Evolutionary conservation across 2,329 filamentous ascomycete genomes (phyloP).

Genomic region (Xylaria sp.): DNA sequence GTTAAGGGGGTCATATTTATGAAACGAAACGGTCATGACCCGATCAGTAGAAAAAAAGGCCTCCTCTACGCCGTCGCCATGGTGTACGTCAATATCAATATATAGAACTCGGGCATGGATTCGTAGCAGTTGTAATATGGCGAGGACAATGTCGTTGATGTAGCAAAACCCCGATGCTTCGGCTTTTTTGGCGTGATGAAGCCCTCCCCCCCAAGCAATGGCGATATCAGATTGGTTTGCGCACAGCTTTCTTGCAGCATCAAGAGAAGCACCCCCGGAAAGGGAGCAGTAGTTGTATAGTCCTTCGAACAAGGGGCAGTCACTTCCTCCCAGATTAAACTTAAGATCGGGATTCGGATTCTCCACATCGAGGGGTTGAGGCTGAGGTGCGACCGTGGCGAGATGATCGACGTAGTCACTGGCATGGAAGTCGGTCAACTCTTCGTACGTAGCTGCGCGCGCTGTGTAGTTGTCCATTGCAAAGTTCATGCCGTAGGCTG

Average conservation of each 20-base stretch:
- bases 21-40: slow-evolving; percentile 93
- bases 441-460: slow-evolving; percentile 84
- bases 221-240: slow-evolving; percentile 92
- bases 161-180: slow-evolving; percentile 98
- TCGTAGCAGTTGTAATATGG: slow-evolving; percentile 83
- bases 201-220: slow-evolving; percentile 95
- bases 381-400: slow-evolving; percentile 73
- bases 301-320: slow-evolving; percentile 96
- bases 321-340: slow-evolving; percentile 89
- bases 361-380: slow-evolving; percentile 72
- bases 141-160: slow-evolving; percentile 97
- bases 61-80: slow-evolving; percentile 92
- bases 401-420: slow-evolving; percentile 93
- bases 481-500: slow-evolving; percentile 94
- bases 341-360: slow-evolving; percentile 71
- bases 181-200: slow-evolving; percentile 95
- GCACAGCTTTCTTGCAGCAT: slow-evolving; percentile 89
- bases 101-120: slow-evolving; percentile 96
- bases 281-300: slow-evolving; percentile 95
- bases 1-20: slow-evolving; percentile 86
- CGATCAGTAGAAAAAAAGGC: slow-evolving; percentile 93
- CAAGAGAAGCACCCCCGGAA: slow-evolving; percentile 89
- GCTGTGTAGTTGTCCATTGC: slow-evolving; percentile 96
- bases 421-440: slow-evolving; percentile 87
- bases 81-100: slow-evolving; percentile 95